phyloP scores from a whole-genome alignment of 2,329 filamentous ascomycete genomes.

The Arachnopeziza araneosa region DNA sequence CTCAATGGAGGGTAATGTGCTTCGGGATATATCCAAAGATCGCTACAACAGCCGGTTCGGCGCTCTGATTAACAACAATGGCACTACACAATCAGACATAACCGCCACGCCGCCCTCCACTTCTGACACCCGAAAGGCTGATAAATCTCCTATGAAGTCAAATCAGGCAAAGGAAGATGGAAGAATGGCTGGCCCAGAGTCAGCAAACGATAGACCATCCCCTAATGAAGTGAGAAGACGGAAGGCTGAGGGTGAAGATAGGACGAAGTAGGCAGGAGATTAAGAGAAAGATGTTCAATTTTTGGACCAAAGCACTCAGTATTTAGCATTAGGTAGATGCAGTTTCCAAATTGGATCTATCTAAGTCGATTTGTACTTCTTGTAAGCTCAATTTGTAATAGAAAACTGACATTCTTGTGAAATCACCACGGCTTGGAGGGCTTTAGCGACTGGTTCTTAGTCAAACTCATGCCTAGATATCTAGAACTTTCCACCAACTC shows the following conservation, averaged over 20 bases:
- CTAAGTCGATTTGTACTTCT: no score
- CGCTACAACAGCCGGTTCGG: slow-evolving; percentile 30
- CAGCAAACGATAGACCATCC: slow-evolving; percentile 20
- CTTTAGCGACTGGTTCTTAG: no score
- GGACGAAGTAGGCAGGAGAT: no score
- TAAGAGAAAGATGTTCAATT: no score
- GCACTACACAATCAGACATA: slow-evolving; percentile 3
- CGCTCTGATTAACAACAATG: slow-evolving; percentile 9
- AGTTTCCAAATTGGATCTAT: no score
- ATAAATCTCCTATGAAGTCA: neutral
- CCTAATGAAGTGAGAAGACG: slow-evolving; percentile 30
- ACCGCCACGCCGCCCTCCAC: neutral
- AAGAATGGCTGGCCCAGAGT: slow-evolving; percentile 18
- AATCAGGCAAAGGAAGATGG: slow-evolving; percentile 9
- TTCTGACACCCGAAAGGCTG: neutral
- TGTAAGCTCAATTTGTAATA: no score
- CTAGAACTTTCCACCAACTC: no score
- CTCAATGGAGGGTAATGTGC: slow-evolving; percentile 31
- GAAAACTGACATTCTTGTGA: no score
- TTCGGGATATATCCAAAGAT: slow-evolving; percentile 25
- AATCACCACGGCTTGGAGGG: no score
- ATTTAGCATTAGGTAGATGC: no score
- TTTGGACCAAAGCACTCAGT: no score
- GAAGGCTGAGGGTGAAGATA: slow-evolving; percentile 10
- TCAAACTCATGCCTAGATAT: no score